A percentile compares a stretch with the other conserved stretches of the same genome.
Evolutionary conservation across 331 rosid species (phyloP).

Genomic region (Ulmus americana): DNA sequence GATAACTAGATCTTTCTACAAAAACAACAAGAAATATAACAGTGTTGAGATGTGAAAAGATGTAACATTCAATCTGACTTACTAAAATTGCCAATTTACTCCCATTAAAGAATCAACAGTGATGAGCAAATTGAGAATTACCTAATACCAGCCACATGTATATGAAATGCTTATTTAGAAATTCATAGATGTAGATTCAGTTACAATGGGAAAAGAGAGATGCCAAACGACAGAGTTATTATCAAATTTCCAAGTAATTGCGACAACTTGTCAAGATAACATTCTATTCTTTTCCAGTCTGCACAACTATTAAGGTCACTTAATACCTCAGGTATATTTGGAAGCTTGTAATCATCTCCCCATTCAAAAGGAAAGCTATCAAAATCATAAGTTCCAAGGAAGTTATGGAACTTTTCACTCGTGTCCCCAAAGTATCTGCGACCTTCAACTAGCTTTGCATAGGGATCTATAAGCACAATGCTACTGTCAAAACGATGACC

Average conservation of each 20-base stretch:
- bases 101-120: neutral
- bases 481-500: conserved; percentile 90
- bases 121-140: conserved; percentile 4
- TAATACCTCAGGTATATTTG: conserved; percentile 75
- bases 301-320: conserved; percentile 20
- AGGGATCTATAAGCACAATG: conserved; percentile 78
- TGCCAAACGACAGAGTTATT: neutral
- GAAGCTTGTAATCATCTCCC: conserved; percentile 84
- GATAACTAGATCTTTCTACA: conserved; percentile 90
- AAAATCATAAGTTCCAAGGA: conserved; percentile 84
- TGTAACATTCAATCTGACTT: neutral
- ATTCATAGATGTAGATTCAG: conserved; percentile 7
- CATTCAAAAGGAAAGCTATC: conserved; percentile 75
- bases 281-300: neutral
- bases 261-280: conserved; percentile 9
- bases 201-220: conserved; percentile 9
- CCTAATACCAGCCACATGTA: conserved; percentile 16
- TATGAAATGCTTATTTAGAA: conserved; percentile 13
- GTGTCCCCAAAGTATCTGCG: conserved; percentile 73
- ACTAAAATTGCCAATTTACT: neutral
- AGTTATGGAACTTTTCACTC: conserved; percentile 46
- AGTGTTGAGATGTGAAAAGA: conserved; percentile 12
- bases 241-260: conserved; percentile 1
- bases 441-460: conserved; percentile 84
- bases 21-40: conserved; percentile 21